Base-by-base conservation (phyloP, 2,329 filamentous ascomycete genomes). In the Chrysoporthe deuterocubensis region DNA sequence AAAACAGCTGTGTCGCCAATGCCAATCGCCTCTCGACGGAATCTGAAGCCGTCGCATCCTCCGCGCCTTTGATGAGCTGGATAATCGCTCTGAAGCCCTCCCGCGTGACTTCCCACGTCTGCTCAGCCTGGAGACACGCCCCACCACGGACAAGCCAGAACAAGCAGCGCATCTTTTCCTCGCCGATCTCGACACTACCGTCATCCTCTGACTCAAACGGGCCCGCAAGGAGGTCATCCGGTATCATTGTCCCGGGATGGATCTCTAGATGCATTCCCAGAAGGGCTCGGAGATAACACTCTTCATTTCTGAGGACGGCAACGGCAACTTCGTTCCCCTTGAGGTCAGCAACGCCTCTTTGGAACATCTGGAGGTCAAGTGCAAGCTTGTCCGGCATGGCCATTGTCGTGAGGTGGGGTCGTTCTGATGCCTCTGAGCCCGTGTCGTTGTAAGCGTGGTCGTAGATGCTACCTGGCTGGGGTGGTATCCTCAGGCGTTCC, bases 61-160 rank as follows among this genome's bases (percentile, higher is more conserved):
- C 42, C 43, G 50, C 40, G 13, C 61, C 61, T 63, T 57, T 66
- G 57, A 70, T 26, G 54, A 70, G 63, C 44, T 65, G 40, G 1
- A 70, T n/a, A 14, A 70, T 66, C 4, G 62, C 61, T 46, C 57
- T 59, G 62, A 70, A 66, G 26, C 69, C 69, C 3, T 43, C 52
- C 37, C 64, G 60, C 8, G 67, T 71, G 42, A 74, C 71, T 70
- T 78, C 77, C 76, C 76, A 77, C 3, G 68, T 72, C 54, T 76
- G 72, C 16, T 66, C 46, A 1, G 42, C 42, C 14, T 67, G 59
- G 34, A 75, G 57, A 6, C 66, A 42, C 7, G 74, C 72, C 4
- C 75, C 74, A 43, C 71, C 73, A 16, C 70, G 68, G 11, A 72
- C 66, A 8, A 77, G 71, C 77, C 77, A 78, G 67, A 74, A 77